Evolutionary conservation across 176 grass and related monocot genomes (phyloP), one percentile per base, ranked within the genome.

Genomic region (Musa itinerans): DNA sequence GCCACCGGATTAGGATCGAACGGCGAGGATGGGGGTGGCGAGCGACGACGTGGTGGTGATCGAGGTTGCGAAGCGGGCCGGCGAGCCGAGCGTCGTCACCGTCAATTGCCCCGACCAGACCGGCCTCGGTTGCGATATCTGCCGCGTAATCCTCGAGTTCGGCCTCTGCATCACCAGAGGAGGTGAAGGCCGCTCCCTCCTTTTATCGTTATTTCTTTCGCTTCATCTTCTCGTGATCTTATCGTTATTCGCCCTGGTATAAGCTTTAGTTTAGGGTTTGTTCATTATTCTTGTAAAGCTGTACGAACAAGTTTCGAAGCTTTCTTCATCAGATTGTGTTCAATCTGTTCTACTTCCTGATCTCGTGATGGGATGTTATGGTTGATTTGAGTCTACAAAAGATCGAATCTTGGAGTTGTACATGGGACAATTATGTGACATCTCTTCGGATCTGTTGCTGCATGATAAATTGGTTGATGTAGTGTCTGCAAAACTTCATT

Each of bases 21-120:
- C 10, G 50, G 10, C 20, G 19, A 43, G 77, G 76, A 50, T 79
- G 73, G 55, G 76, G 70, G 64, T 64, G 66, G 67, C 67, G 68
- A 72, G 54, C 78, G 95, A 94, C 59, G 95, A 94, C 74, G 82
- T 85, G 54, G 95, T 98, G 78, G 86, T 91, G 52, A 62, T 98
- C 71, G 64, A 91, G 84, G 62, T 91, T n/a, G 86, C 76, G 19
- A 72, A 82, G 16, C 43, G 25, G n/a, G 62, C 62, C 0, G 95
- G 84, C 1, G 88, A 93, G 72, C 80, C 87, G 67, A 91, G 3
- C 76, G 73, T 93, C 67, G 24, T 98, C 80, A 98, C 94, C 82
- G 78, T 98, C 53, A 98, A 93, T 63, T 98, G 95, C 86, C 90
- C 90, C 25, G 95, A 98, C 82, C 74, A 98, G 69, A 87, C 90